Conservation (phyloP, 148 eudicot genomes). For the Silene latifolia region DNA sequence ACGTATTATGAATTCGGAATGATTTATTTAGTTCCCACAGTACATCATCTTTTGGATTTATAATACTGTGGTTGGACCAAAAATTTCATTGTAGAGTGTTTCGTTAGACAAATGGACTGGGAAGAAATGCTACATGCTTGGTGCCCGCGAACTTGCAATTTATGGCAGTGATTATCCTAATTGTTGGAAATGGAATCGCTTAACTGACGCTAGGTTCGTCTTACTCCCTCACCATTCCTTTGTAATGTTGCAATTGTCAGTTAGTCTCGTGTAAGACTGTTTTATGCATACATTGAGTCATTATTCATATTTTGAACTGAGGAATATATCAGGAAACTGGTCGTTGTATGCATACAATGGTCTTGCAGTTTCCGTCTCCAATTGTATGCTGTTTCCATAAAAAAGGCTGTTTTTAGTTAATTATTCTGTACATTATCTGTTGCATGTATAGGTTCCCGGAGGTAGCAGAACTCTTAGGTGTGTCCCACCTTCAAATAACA, state of each 20-base stretch:
- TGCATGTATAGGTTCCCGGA: conserved; percentile 35
- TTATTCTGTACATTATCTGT: not conserved
- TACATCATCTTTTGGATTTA: not conserved
- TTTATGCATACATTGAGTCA: not conserved
- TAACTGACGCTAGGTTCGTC: conserved; percentile 39
- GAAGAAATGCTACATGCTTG: conserved; percentile 46
- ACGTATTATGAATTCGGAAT: not conserved
- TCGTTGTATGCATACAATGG: too few relatives aligned
- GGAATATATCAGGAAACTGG: too few relatives aligned
- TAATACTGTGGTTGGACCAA: not conserved
- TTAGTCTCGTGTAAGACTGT: not conserved
- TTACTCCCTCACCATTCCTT: not conserved
- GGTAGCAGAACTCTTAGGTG: conserved; percentile 32
- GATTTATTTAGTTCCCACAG: not conserved
- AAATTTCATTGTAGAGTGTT: conserved; percentile 32
- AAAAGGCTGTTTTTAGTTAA: not conserved
- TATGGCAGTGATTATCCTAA: conserved; percentile 21
- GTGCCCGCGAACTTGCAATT: conserved; percentile 41
- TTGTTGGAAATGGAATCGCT: conserved; percentile 36
- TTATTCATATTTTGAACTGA: too few relatives aligned
- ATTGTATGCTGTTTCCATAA: too few relatives aligned
- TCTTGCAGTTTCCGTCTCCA: too few relatives aligned
- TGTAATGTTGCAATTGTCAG: not conserved
- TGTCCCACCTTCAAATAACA: conserved; percentile 24
- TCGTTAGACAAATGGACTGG: conserved; percentile 40